Evolutionary conservation across 495 filamentous ascomycete genomes (phyloP).

Genomic region (Trichoderma erinaceum): DNA sequence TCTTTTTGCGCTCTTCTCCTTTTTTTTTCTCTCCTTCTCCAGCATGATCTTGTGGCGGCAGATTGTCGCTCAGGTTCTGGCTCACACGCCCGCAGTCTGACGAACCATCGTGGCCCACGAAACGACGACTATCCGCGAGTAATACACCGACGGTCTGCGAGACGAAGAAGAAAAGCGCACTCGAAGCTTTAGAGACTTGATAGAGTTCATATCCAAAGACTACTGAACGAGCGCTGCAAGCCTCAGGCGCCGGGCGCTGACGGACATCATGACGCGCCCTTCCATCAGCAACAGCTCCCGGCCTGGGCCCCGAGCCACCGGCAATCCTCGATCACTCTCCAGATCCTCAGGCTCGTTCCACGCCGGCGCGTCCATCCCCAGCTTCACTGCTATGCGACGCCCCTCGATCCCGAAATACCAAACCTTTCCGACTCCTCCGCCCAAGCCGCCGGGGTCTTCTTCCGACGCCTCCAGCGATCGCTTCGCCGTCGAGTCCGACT

Average conservation of each 20-base stretch:
- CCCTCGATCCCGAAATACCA: constrained; percentile 80
- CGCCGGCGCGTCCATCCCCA: constrained; percentile 42
- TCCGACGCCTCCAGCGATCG: constrained; percentile 11
- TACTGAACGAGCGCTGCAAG: background rate
- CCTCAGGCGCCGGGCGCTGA: background rate
- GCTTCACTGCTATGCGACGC: constrained; percentile 36
- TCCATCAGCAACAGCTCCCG: background rate
- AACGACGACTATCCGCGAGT: background rate
- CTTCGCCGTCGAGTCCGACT: constrained; percentile 18
- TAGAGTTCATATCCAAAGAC: background rate
- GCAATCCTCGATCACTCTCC: background rate
- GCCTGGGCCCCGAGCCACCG: background rate
- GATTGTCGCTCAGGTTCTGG: constrained; percentile 13
- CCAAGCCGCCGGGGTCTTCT: constrained; percentile 47
- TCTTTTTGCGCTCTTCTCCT: background rate
- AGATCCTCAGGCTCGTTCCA: constrained; percentile 40
- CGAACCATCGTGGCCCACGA: background rate
- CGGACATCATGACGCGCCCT: constrained; percentile 9
- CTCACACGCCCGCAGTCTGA: constrained; percentile 13
- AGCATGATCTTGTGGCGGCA: constrained; percentile 14
- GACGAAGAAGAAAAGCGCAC: background rate
- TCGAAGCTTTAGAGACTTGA: background rate
- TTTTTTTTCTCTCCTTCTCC: background rate
- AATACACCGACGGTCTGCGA: background rate
- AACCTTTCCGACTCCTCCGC: constrained; percentile 88